These are phyloP conservation scores for Leishmania turanica DNA, from an alignment of 208 protist genomes.

Conservation along the genomic window DNA sequence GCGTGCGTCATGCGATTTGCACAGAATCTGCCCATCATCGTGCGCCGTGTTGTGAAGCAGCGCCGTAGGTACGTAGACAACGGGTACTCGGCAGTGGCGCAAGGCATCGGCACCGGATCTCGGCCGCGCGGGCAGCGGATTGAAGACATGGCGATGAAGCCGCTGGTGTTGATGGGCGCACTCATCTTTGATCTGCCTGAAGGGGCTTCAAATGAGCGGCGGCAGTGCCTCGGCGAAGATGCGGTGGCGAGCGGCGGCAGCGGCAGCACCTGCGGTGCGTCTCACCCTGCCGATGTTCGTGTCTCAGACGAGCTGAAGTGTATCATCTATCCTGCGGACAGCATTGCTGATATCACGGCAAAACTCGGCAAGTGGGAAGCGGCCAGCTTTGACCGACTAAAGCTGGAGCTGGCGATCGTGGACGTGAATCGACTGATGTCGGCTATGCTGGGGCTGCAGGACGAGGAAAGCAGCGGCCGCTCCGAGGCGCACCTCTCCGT, in stretches of 20 bases:
- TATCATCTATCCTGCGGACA: constrained; percentile 71
- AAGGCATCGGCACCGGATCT: constrained; percentile 65
- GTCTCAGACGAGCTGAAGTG: constrained; percentile 73
- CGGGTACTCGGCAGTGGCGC: constrained; percentile 33
- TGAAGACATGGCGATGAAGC: constrained; percentile 90
- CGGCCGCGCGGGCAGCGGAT: constrained; percentile 66
- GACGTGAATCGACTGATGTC: constrained; percentile 62
- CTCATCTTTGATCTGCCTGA: constrained; percentile 66
- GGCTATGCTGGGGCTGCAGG: constrained; percentile 55
- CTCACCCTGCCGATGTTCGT: constrained; percentile 47
- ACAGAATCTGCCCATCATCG: constrained; percentile 80
- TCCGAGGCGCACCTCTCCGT: constrained; percentile 31
- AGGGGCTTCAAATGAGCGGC: background rate
- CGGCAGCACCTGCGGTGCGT: constrained; percentile 71
- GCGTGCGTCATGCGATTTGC: constrained; percentile 78
- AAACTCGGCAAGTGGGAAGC: constrained; percentile 77
- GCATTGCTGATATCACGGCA: constrained; percentile 68
- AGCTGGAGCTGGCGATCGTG: constrained; percentile 82
- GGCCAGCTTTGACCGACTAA: constrained; percentile 76
- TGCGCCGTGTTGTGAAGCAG: constrained; percentile 76
- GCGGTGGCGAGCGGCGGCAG: constrained; percentile 11
- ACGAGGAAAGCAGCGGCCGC: constrained; percentile 13
- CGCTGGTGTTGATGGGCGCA: constrained; percentile 81
- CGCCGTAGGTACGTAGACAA: constrained; percentile 56
- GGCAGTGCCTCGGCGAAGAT: constrained; percentile 5